A percentile compares a stretch with the other conserved stretches of the same genome.
Conservation (phyloP, 2,329 filamentous ascomycete species). For the Neodidymelliopsis sp. region DNA sequence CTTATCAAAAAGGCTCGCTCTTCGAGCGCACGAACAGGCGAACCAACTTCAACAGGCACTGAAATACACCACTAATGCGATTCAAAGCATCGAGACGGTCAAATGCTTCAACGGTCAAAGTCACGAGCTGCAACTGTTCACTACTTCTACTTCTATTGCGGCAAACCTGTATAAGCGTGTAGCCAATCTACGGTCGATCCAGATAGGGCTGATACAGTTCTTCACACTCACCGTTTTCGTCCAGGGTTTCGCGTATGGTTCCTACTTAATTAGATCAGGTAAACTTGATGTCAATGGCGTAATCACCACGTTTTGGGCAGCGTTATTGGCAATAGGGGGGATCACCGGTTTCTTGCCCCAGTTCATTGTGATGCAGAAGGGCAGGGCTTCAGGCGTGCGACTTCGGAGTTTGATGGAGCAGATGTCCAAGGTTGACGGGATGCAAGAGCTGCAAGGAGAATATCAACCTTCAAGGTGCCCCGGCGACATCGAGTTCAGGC, state of each 20-base stretch:
- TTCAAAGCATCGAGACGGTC: constrained; percentile 81
- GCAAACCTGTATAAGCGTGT: constrained; percentile 71
- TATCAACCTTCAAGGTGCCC: constrained; percentile 54
- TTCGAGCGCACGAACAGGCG: constrained; percentile 74
- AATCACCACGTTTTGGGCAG: constrained; percentile 85
- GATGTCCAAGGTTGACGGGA: constrained; percentile 37
- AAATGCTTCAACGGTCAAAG: constrained; percentile 83
- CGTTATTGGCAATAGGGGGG: constrained; percentile 76
- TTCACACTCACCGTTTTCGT: constrained; percentile 83
- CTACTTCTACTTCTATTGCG: constrained; percentile 63
- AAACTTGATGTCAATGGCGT: constrained; percentile 69
- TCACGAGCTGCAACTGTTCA: constrained; percentile 73
- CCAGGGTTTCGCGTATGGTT: constrained; percentile 88
- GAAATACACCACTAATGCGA: constrained; percentile 73
- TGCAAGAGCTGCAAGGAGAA: constrained; percentile 22
- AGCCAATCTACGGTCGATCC: constrained; percentile 71
- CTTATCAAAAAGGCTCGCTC: constrained; percentile 67
- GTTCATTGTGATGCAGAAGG: constrained; percentile 79
- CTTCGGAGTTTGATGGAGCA: constrained; percentile 59
- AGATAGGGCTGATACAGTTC: constrained; percentile 76
- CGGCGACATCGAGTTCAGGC: constrained; percentile 73
- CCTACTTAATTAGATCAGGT: constrained; percentile 69
- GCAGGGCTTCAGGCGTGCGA: constrained; percentile 73
- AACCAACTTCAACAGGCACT: constrained; percentile 72
- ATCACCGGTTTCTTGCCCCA: constrained; percentile 78